phyloP scores from a whole-genome alignment of 768 basidiomycete species.

The Kondoa malvinella region DNA sequence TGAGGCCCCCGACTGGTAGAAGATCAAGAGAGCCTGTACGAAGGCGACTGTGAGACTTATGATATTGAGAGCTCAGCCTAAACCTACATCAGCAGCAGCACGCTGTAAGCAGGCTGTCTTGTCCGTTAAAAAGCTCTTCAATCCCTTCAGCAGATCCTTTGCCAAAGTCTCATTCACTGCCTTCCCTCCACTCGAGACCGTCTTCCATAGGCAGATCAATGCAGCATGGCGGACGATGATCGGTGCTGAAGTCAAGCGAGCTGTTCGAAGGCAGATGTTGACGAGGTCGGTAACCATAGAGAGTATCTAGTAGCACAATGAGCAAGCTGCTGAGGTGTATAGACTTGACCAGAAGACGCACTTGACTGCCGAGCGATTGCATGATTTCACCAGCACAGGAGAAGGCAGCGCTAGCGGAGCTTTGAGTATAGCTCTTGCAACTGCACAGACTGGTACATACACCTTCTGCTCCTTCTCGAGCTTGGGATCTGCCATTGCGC shows the following conservation, averaged over 20 bases:
- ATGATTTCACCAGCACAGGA: constrained; percentile 59
- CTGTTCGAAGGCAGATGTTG: constrained; percentile 17
- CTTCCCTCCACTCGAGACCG: constrained; percentile 59
- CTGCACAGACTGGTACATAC: neutral
- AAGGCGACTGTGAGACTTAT: neutral
- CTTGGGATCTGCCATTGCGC: constrained; percentile 32
- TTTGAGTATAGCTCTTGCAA: too few relatives aligned
- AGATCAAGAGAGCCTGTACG: constrained; percentile 6
- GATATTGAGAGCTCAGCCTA: neutral
- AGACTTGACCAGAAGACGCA: constrained; percentile 33
- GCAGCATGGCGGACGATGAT: constrained; percentile 70
- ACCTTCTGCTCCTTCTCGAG: constrained; percentile 50
- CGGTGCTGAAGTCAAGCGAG: constrained; percentile 38
- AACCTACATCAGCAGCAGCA: constrained; percentile 54
- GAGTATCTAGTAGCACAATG: constrained; percentile 51
- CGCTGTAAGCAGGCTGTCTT: constrained; percentile 73
- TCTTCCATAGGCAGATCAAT: constrained; percentile 56
- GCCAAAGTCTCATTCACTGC: constrained; percentile 60
- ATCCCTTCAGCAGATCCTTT: constrained; percentile 72
- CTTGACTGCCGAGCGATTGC: constrained; percentile 65
- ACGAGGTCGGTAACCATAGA: constrained; percentile 80
- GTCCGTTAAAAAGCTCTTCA: constrained; percentile 56
- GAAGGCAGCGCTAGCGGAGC: constrained; percentile 27
- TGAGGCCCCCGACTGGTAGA: constrained; percentile 40
- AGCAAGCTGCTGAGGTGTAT: neutral